A percentile compares a stretch with the other conserved stretches of the same genome.
Conservation (phyloP, 1,284 basidiomycete species). For the Bondarzewia mesenterica region DNA sequence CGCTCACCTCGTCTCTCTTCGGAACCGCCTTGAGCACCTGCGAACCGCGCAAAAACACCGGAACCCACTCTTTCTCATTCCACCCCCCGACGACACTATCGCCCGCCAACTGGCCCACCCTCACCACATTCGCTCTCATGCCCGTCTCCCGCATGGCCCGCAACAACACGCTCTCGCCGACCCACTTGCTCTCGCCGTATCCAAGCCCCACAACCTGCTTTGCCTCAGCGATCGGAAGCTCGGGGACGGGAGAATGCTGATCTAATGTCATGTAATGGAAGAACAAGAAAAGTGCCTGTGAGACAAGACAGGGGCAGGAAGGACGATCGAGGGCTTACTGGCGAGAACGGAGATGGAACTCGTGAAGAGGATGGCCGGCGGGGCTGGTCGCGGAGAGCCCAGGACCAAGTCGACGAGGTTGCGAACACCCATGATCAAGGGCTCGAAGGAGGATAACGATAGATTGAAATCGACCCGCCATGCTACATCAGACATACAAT, state of each 20-base stretch:
- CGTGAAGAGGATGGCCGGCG: slow-evolving; percentile 1
- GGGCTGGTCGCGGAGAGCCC: not conserved
- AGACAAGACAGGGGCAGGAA: too few species aligned
- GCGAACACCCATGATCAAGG: not conserved
- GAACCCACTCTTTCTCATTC: slow-evolving; percentile 37
- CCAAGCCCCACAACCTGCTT: slow-evolving; percentile 24
- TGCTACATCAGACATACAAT: slow-evolving; percentile 14
- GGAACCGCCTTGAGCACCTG: not conserved
- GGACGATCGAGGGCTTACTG: too few species aligned
- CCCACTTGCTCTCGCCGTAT: slow-evolving; percentile 33
- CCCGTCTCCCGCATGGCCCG: slow-evolving; percentile 13
- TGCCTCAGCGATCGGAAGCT: slow-evolving; percentile 18
- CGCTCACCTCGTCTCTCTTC: slow-evolving; percentile 1
- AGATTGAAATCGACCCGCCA: slow-evolving; percentile 23
- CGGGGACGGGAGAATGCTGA: slow-evolving; percentile 14
- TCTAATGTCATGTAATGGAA: too few species aligned
- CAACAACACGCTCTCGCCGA: slow-evolving; percentile 24
- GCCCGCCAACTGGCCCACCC: slow-evolving; percentile 38
- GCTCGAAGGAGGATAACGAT: not conserved
- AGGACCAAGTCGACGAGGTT: slow-evolving; percentile 4
- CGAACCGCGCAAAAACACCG: slow-evolving; percentile 24
- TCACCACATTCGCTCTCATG: slow-evolving; percentile 23
- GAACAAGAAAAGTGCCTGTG: slow-evolving; percentile 1
- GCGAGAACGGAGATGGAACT: not conserved
- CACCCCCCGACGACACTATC: slow-evolving; percentile 29